A percentile compares a stretch with the other conserved stretches of the same genome.
phyloP scores from a whole-genome alignment of 768 basidiomycete species.

The Podaxis sp. region DNA sequence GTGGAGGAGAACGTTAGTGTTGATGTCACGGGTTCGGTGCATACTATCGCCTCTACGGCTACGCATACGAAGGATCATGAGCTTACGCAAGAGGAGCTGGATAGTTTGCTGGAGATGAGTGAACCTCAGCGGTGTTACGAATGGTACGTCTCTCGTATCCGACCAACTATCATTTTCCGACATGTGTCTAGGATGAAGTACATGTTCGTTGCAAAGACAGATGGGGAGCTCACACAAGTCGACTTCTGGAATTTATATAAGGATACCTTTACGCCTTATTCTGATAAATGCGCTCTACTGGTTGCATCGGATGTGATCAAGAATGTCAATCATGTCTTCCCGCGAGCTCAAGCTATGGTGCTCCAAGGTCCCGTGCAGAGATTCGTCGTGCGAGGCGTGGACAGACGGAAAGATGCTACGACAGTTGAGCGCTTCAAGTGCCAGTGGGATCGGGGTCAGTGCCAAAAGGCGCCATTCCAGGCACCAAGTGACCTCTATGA shows the following conservation, averaged over 20 bases:
- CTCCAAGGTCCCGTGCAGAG: slow-evolving; percentile 66
- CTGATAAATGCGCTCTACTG: slow-evolving; percentile 60
- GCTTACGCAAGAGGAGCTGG: slow-evolving; percentile 69
- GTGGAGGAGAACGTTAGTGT: slow-evolving; percentile 62
- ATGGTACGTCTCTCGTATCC: slow-evolving; percentile 49
- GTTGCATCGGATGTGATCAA: slow-evolving; percentile 95
- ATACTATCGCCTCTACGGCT: slow-evolving; percentile 56
- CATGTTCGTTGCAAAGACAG: slow-evolving; percentile 78
- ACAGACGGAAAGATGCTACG: slow-evolving; percentile 58
- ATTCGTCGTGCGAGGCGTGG: slow-evolving; percentile 89
- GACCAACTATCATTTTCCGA: not conserved
- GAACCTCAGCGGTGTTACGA: slow-evolving; percentile 84
- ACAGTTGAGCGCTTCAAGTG: slow-evolving; percentile 70
- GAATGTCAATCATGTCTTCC: slow-evolving; percentile 83
- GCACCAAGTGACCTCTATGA: slow-evolving; percentile 70
- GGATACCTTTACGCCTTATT: slow-evolving; percentile 68
- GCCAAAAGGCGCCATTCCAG: slow-evolving; percentile 43
- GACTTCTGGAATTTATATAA: slow-evolving; percentile 96
- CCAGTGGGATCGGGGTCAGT: slow-evolving; percentile 70
- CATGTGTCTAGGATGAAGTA: slow-evolving; percentile 72
- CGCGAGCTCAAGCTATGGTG: slow-evolving; percentile 86
- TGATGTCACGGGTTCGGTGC: slow-evolving; percentile 59
- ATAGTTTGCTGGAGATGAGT: slow-evolving; percentile 50
- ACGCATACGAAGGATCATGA: slow-evolving; percentile 58
- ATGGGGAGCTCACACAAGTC: slow-evolving; percentile 88